Conservation (phyloP, 768 basidiomycete genomes). For the Gyrodon lividus region DNA sequence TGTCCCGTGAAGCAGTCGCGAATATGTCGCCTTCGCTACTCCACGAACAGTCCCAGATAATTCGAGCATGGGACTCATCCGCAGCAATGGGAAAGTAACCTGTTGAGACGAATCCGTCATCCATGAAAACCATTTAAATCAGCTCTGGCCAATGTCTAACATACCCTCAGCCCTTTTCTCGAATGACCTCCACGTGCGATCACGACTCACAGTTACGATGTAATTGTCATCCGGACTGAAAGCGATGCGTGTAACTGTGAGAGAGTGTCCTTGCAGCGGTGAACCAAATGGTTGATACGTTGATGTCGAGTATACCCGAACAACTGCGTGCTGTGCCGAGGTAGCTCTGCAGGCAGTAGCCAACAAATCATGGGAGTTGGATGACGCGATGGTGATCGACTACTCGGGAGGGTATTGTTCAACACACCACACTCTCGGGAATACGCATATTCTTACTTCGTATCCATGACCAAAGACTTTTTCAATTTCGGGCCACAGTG, state of each 20-base stretch:
- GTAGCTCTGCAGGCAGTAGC: constrained; percentile 93
- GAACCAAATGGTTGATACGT: constrained; percentile 70
- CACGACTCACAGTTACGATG: constrained; percentile 84
- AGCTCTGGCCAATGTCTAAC: neutral
- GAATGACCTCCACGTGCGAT: constrained; percentile 89
- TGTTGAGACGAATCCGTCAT: constrained; percentile 16
- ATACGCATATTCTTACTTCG: constrained; percentile 56
- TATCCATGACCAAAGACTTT: constrained; percentile 99
- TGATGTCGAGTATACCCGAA: constrained; percentile 75
- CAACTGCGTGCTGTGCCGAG: constrained; percentile 81
- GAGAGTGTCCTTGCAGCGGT: constrained; percentile 76
- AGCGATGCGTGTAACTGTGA: constrained; percentile 87
- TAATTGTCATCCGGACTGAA: constrained; percentile 85
- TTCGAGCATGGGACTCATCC: constrained; percentile 85
- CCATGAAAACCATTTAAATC: neutral
- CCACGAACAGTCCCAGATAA: constrained; percentile 97
- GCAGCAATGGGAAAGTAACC: constrained; percentile 64
- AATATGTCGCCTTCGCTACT: constrained; percentile 73
- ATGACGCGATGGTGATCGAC: constrained; percentile 81
- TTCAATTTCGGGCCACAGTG: constrained; percentile 95
- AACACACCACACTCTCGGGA: neutral
- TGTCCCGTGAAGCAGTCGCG: constrained; percentile 93
- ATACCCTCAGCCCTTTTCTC: constrained; percentile 47
- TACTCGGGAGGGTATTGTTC: constrained; percentile 27
- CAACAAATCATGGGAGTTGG: constrained; percentile 63